A percentile compares a stretch with the other conserved stretches of the same genome.
Evolutionary conservation across 352 stramenopile genomes (phyloP).

Genomic region (Globisporangium heterothallicum): DNA sequence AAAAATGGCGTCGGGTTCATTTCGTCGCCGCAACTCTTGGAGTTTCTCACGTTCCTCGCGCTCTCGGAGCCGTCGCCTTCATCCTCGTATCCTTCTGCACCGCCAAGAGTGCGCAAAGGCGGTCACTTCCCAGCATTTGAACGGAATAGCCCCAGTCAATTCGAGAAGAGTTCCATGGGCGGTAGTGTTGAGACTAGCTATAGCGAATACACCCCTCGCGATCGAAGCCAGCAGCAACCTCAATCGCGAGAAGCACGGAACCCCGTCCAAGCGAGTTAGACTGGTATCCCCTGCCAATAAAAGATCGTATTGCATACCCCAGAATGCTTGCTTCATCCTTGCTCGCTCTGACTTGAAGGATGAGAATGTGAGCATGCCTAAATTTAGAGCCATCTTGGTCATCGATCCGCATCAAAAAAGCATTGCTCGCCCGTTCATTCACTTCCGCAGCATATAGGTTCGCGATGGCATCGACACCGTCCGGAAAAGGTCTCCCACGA

Average conservation of each 20-base stretch:
- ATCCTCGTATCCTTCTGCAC: neutral
- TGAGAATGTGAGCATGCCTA: no score
- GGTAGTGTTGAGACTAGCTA: neutral
- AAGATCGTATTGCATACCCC: no score
- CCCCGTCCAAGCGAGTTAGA: conserved; percentile 8
- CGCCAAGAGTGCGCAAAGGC: conserved; percentile 5
- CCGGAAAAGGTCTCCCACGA: conserved; percentile 26
- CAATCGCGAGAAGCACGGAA: conserved; percentile 8
- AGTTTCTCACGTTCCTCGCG: conserved; percentile 52
- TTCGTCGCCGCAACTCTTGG: conserved; percentile 47
- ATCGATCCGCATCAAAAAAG: no score
- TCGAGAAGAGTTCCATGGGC: neutral
- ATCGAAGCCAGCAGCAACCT: conserved; percentile 3
- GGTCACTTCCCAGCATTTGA: conserved; percentile 1
- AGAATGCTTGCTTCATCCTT: no score
- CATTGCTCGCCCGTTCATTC: neutral
- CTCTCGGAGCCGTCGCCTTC: neutral
- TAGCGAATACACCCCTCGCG: neutral
- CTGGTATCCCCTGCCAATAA: no score
- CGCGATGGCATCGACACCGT: conserved; percentile 2
- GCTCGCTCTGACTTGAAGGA: no score
- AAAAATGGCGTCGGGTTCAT: conserved; percentile 49
- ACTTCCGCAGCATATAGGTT: neutral
- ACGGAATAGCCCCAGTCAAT: neutral
- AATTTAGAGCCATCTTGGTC: neutral